phyloP scores from a whole-genome alignment of 768 basidiomycete genomes.

The Mycena rebaudengoi region DNA sequence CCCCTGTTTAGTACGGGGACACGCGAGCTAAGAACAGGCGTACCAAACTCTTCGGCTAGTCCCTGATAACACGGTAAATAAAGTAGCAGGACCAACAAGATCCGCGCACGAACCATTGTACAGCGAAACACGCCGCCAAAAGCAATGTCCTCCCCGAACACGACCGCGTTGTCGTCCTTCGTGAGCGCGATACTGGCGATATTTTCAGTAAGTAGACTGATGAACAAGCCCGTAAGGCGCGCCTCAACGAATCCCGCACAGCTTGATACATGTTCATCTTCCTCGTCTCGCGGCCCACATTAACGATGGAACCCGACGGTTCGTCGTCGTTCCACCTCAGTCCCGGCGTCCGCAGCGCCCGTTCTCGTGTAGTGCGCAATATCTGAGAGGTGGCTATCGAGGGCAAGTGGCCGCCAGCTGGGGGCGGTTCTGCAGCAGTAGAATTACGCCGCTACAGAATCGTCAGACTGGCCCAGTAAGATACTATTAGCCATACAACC shows the following conservation, averaged over 20 bases:
- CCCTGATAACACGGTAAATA: slow-evolving; percentile 57
- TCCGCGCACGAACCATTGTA: slow-evolving; percentile 71
- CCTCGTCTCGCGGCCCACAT: slow-evolving; percentile 80
- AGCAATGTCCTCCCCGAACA: slow-evolving; percentile 92
- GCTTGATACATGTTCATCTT: slow-evolving; percentile 98
- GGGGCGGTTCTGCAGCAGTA: slow-evolving; percentile 67
- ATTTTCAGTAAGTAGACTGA: neutral
- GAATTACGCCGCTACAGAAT: slow-evolving; percentile 55
- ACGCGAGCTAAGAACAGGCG: slow-evolving; percentile 28
- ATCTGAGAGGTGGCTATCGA: slow-evolving; percentile 75
- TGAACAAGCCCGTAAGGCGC: slow-evolving; percentile 16
- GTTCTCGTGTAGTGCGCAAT: slow-evolving; percentile 71
- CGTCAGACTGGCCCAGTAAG: slow-evolving; percentile 6
- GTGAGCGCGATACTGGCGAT: slow-evolving; percentile 75
- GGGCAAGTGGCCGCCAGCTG: slow-evolving; percentile 81
- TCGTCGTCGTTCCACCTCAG: slow-evolving; percentile 77
- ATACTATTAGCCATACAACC: slow-evolving; percentile 32
- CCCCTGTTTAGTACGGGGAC: neutral
- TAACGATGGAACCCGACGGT: slow-evolving; percentile 56
- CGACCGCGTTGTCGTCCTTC: slow-evolving; percentile 87
- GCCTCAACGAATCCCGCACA: slow-evolving; percentile 90
- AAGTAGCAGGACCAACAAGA: neutral
- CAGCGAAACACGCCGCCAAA: slow-evolving; percentile 97
- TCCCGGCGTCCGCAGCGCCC: slow-evolving; percentile 76
- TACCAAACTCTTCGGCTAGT: slow-evolving; percentile 92